Percentiles rank a stretch among this genome's conserved stretches.
phyloP scores from a whole-genome alignment of 768 basidiomycete species.

The Filobasidium wieringae region DNA sequence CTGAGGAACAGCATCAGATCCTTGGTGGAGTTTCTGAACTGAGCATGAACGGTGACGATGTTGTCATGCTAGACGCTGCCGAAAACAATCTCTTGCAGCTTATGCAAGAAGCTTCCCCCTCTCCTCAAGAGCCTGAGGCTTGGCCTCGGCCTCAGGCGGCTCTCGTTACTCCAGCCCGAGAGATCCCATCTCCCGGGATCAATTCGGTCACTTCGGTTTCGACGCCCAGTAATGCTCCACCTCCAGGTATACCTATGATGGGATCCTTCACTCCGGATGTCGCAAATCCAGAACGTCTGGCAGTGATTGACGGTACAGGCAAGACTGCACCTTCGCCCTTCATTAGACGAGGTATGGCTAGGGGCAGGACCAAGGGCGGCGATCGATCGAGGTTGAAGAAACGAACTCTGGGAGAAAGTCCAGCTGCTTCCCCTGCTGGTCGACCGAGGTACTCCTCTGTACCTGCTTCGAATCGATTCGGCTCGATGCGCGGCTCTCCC shows the following conservation, averaged over 20 bases:
- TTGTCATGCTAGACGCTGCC: conserved; percentile 3
- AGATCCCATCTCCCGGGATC: not conserved
- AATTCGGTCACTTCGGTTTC: not conserved
- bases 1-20: conserved; percentile 12
- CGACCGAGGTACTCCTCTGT: conserved; percentile 13
- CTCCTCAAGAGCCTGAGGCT: too few species aligned
- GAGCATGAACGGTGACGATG: not conserved
- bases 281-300: conserved; percentile 8
- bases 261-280: conserved; percentile 12
- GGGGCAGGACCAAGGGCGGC: conserved; percentile 1
- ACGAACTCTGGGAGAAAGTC: not conserved
- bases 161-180: not conserved
- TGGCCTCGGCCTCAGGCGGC: too few species aligned
- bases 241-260: conserved; percentile 9
- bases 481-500: conserved; percentile 2
- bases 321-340: conserved; percentile 15
- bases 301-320: conserved; percentile 16
- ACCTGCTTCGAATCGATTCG: conserved; percentile 1
- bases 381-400: conserved; percentile 8
- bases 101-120: too few species aligned
- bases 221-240: not conserved
- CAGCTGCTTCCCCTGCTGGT: conserved; percentile 5
- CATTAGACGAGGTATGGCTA: conserved; percentile 4
- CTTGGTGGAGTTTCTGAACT: conserved; percentile 5
- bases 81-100: too few species aligned